These are phyloP conservation scores for Globisporangium cystogenes DNA, from an alignment of 352 stramenopile genomes.

Conservation along the genomic window DNA sequence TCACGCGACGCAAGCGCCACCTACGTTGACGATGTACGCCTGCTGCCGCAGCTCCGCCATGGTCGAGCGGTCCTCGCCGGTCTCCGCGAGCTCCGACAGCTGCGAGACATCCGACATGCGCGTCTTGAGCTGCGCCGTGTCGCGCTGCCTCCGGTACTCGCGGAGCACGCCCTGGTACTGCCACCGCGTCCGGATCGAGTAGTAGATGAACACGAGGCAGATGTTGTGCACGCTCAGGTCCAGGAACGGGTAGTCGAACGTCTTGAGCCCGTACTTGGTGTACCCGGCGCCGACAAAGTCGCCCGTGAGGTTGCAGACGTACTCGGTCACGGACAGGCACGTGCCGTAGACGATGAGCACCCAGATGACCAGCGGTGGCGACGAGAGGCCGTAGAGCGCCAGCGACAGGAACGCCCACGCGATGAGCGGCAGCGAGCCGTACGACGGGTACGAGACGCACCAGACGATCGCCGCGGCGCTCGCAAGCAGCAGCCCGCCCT, in stretches of 20 bases:
- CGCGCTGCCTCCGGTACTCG: constrained; percentile 16
- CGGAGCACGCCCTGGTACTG: constrained; percentile 63
- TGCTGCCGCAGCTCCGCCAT: constrained; percentile 33
- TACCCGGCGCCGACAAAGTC: constrained; percentile 41
- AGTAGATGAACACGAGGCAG: constrained; percentile 71
- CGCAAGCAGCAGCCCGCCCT: constrained; percentile 60
- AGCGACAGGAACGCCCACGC: constrained; percentile 63
- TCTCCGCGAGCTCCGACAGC: background rate
- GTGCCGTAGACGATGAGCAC: constrained; percentile 65
- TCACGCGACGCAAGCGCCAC: constrained; percentile 4
- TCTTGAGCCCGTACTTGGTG: constrained; percentile 48
- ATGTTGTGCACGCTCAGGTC: constrained; percentile 73
- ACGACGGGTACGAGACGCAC: constrained; percentile 84
- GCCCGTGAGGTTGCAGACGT: constrained; percentile 61
- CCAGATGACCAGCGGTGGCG: constrained; percentile 43
- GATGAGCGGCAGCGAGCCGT: constrained; percentile 58
- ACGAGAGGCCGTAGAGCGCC: constrained; percentile 53
- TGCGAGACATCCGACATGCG: background rate
- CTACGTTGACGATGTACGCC: constrained; percentile 45
- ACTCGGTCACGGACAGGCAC: constrained; percentile 48
- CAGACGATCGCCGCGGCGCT: constrained; percentile 64
- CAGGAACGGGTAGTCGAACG: constrained; percentile 71
- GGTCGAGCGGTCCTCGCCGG: constrained; percentile 19
- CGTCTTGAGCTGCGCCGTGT: constrained; percentile 12
- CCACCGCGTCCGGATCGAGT: constrained; percentile 74